phyloP scores from a whole-genome alignment of 768 basidiomycete genomes.

The Naganishia vaughanmartiniae region DNA sequence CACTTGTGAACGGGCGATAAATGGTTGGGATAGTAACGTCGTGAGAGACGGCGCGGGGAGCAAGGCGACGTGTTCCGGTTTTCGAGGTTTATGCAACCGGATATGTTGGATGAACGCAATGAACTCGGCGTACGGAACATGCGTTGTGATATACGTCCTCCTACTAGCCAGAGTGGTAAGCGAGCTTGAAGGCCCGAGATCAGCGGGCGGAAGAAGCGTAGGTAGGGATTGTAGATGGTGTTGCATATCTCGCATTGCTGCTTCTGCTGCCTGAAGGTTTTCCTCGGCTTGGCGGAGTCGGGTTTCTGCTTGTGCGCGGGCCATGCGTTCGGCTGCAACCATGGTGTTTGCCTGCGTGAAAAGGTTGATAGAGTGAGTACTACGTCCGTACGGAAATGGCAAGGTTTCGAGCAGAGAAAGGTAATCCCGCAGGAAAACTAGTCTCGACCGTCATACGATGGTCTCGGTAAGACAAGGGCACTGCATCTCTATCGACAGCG shows the following conservation, averaged over 20 bases:
- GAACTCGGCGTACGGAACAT: slow-evolving; percentile 78
- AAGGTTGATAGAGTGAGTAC: too few relatives aligned
- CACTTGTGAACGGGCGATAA: slow-evolving; percentile 67
- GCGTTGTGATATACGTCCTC: slow-evolving; percentile 56
- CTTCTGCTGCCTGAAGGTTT: slow-evolving; percentile 77
- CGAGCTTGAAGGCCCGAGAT: slow-evolving; percentile 5
- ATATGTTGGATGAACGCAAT: slow-evolving; percentile 72
- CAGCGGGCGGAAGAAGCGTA: slow-evolving; percentile 28
- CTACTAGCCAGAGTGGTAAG: neutral
- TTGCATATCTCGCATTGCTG: slow-evolving; percentile 79
- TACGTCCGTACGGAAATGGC: too few relatives aligned
- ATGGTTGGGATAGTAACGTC: slow-evolving; percentile 72
- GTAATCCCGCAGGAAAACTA: too few relatives aligned
- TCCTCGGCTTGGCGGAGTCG: slow-evolving; percentile 74
- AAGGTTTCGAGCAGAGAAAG: too few relatives aligned
- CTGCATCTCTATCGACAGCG: neutral
- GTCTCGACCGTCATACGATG: too few relatives aligned
- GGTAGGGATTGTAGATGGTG: slow-evolving; percentile 72
- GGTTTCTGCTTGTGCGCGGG: slow-evolving; percentile 65
- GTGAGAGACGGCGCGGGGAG: slow-evolving; percentile 64
- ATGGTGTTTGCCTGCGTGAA: slow-evolving; percentile 79
- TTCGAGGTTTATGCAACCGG: slow-evolving; percentile 65
- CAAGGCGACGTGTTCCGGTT: slow-evolving; percentile 49
- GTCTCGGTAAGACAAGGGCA: too few relatives aligned
- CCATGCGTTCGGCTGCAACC: slow-evolving; percentile 88